Base-by-base conservation (phyloP, 495 filamentous ascomycete species). In the Aspergillus nidulans region DNA sequence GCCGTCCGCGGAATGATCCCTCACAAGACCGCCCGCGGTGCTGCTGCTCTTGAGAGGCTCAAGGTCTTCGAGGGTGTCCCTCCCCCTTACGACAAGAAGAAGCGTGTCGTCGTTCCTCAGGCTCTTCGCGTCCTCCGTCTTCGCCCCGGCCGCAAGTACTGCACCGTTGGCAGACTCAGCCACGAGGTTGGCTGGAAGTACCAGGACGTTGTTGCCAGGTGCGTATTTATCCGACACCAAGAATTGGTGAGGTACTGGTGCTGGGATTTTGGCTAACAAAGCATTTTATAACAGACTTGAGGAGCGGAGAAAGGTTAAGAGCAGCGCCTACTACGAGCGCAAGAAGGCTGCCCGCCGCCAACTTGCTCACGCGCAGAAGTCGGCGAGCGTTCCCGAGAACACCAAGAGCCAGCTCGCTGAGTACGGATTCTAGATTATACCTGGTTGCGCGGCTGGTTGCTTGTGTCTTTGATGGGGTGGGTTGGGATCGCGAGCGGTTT, bases 101-200 rank as follows among this genome's bases (percentile, higher is more conserved):
- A 98, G 89, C 87, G 95, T 73, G 86, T 97, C 76, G 94, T 98
- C 59, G 94, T 98, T 69, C 94, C 94, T 69, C 94, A 97, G 85
- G 94, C 94, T 63, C 85, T 98, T 62, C 85, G 94, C 69, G 85
- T 97, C 57, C 81, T 98, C 72, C 81, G 94, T 68, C 82, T 98
- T 67, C 92, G 96, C 82, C 94, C 94, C 66, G 94, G 94, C 68
- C 90, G 94, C 78, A 98, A 98, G 85, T 98, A 92, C 87, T 98
- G 95, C 87, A 92, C 90, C 56, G 92, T 98, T 64, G 94, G 94
- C 63, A 85, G 94, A 74, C 80, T 98, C 69, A 94, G 91, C 79
- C 91, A 97, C 74, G 94, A 98, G 79, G 91, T 97, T 67, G 94
- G 94, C 76, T 98, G 94, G 94, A 97, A 97, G 78, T 98, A 98